These are phyloP conservation scores for Skeletonema grethae DNA, from an alignment of 108 stramenopile genomes.

Conservation along the genomic window DNA sequence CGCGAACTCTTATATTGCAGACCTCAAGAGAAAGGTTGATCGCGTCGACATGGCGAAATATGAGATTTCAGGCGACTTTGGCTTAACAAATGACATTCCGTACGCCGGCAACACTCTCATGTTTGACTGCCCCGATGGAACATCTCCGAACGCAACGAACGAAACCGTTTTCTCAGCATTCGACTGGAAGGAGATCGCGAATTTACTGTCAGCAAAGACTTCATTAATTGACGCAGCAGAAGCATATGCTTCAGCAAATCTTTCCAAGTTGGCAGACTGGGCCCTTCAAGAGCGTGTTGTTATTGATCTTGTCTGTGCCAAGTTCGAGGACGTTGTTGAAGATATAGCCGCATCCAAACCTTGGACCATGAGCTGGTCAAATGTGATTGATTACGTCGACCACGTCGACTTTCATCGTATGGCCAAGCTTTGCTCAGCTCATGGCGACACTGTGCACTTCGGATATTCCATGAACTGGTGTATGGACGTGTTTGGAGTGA, in stretches of 20 bases:
- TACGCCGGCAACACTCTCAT: slow-evolving; percentile 24
- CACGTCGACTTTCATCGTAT: slow-evolving; percentile 18
- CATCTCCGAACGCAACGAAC: slow-evolving; percentile 12
- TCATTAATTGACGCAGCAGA: slow-evolving; percentile 31
- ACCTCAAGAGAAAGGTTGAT: slow-evolving; percentile 15
- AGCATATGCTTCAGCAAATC: slow-evolving; percentile 2
- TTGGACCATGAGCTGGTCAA: slow-evolving; percentile 40
- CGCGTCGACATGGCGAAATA: slow-evolving; percentile 32
- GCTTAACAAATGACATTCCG: slow-evolving; percentile 7
- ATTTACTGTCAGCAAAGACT: not conserved
- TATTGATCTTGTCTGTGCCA: slow-evolving; percentile 17
- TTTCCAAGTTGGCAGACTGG: slow-evolving; percentile 20
- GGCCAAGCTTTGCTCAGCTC: slow-evolving; percentile 16
- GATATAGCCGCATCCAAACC: slow-evolving; percentile 34
- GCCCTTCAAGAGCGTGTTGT: slow-evolving; percentile 1
- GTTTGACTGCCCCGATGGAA: slow-evolving; percentile 40
- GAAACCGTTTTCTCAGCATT: slow-evolving; percentile 40
- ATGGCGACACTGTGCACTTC: slow-evolving; percentile 29
- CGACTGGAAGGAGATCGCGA: not conserved
- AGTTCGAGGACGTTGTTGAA: slow-evolving; percentile 26
- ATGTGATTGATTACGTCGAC: slow-evolving; percentile 36
- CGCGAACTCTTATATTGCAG: too few species aligned
- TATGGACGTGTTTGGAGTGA: slow-evolving; percentile 12
- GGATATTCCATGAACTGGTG: slow-evolving; percentile 48
- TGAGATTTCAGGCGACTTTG: slow-evolving; percentile 34